Percentiles rank a stretch among this genome's conserved stretches.
These are phyloP conservation scores for Chaetomium fimeti DNA, from an alignment of 495 filamentous ascomycete species.

Conservation along the genomic window DNA sequence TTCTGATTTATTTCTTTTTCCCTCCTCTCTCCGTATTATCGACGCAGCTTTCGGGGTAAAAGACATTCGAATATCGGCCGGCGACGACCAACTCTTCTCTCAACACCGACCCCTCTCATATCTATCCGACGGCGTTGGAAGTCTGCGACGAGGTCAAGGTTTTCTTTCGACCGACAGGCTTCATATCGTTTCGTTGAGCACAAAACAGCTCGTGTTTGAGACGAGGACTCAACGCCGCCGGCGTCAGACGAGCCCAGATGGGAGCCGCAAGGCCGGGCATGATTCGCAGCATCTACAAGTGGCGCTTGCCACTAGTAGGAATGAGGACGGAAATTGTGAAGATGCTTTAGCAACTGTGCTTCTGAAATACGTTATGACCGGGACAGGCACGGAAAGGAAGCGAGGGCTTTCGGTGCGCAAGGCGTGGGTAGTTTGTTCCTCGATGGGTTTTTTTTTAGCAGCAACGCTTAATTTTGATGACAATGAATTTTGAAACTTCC, in stretches of 20 bases:
- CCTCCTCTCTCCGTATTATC: background rate
- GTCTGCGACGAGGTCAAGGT: constrained; percentile 25
- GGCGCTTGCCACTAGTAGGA: constrained; percentile 18
- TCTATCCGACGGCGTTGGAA: constrained; percentile 30
- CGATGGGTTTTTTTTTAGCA: background rate
- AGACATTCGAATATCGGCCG: constrained; percentile 46
- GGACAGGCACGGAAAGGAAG: background rate
- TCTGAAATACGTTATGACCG: constrained; percentile 12
- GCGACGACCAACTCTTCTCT: constrained; percentile 42
- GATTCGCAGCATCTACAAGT: constrained; percentile 11
- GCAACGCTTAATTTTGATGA: background rate
- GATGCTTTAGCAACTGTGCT: background rate
- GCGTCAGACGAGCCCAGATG: constrained; percentile 18
- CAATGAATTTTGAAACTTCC: constrained; percentile 2
- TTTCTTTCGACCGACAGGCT: background rate
- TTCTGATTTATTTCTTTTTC: constrained; percentile 11
- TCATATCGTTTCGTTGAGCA: constrained; percentile 3
- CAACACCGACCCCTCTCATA: constrained; percentile 15
- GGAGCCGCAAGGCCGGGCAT: constrained; percentile 26
- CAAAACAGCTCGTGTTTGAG: constrained; percentile 4
- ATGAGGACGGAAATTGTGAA: background rate
- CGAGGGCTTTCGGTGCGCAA: background rate
- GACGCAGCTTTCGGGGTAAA: constrained; percentile 27
- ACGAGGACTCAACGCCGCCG: constrained; percentile 1
- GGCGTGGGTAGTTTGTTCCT: constrained; percentile 15